These are phyloP conservation scores for Antrodiella citrinella DNA, from an alignment of 768 basidiomycete genomes.

Conservation along the genomic window DNA sequence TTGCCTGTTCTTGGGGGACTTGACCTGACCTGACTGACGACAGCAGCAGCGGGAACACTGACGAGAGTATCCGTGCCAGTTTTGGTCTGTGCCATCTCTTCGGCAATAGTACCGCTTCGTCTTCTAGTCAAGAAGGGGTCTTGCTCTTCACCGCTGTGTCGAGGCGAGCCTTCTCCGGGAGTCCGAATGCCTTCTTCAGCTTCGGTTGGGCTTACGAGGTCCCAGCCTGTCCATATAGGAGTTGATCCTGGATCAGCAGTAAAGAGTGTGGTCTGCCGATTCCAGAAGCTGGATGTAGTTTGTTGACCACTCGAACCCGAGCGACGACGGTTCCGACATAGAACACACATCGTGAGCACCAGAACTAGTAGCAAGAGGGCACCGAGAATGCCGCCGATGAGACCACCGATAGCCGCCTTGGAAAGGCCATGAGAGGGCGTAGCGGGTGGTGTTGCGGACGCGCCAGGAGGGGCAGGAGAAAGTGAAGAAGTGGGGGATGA, in stretches of 20 bases:
- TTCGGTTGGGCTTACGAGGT: constrained; percentile 21
- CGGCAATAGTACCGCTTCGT: constrained; percentile 10
- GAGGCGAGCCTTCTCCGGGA: constrained; percentile 59
- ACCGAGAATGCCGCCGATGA: constrained; percentile 53
- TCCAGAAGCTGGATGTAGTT: constrained; percentile 26
- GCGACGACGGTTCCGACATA: constrained; percentile 22
- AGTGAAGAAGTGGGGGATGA: constrained; percentile 1
- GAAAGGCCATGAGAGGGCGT: constrained; percentile 16
- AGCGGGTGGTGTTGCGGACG: constrained; percentile 10
- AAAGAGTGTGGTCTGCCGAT: constrained; percentile 28
- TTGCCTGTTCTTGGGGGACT: constrained; percentile 26
- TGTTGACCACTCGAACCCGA: constrained; percentile 17
- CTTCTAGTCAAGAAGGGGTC: constrained; percentile 43
- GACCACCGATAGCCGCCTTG: constrained; percentile 39
- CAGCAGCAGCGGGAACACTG: constrained; percentile 17
- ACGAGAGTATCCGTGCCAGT: constrained; percentile 22
- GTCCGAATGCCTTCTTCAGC: constrained; percentile 4
- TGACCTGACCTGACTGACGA: constrained; percentile 15
- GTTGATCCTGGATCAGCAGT: constrained; percentile 7
- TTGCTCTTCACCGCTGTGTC: constrained; percentile 60
- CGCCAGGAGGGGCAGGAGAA: constrained; percentile 2
- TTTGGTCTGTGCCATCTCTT: constrained; percentile 18
- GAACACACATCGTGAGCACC: constrained; percentile 37
- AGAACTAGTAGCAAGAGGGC: constrained; percentile 50
- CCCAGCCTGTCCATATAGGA: constrained; percentile 26